These are phyloP conservation scores for Cercospora sp. DNA, from an alignment of 2,329 filamentous ascomycete genomes.

Conservation along the genomic window DNA sequence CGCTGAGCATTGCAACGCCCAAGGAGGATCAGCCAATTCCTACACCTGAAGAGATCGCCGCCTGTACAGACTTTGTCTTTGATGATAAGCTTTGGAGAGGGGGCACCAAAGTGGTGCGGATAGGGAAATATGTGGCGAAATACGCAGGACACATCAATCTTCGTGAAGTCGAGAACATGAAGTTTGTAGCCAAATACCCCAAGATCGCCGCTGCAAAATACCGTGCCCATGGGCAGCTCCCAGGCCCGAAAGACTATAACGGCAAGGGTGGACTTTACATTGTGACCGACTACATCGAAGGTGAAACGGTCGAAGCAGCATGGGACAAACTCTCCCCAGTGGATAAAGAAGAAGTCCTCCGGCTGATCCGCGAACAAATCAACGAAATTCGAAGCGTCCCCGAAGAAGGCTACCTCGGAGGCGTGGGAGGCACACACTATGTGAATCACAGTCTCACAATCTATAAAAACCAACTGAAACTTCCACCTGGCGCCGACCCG, in stretches of 20 bases:
- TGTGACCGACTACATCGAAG: neutral
- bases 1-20: neutral
- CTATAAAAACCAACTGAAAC: too few relatives aligned
- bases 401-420: neutral
- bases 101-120: neutral
- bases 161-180: neutral
- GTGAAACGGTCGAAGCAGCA: neutral
- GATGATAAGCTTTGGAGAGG: too few relatives aligned
- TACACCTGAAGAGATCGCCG: neutral
- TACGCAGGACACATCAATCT: neutral
- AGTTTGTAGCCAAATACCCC: neutral
- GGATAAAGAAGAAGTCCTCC: neutral
- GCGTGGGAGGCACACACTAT: neutral
- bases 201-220: neutral
- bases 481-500: too few relatives aligned
- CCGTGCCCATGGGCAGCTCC: neutral
- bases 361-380: neutral
- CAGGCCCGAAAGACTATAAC: neutral
- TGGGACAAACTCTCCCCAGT: neutral
- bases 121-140: neutral
- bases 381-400: neutral
- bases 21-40: neutral
- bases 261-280: neutral
- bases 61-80: neutral
- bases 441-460: neutral